Evolutionary conservation across 495 filamentous ascomycete genomes (phyloP), one percentile per base, ranked within the genome.

Genomic region (Penicillium coffeae): DNA sequence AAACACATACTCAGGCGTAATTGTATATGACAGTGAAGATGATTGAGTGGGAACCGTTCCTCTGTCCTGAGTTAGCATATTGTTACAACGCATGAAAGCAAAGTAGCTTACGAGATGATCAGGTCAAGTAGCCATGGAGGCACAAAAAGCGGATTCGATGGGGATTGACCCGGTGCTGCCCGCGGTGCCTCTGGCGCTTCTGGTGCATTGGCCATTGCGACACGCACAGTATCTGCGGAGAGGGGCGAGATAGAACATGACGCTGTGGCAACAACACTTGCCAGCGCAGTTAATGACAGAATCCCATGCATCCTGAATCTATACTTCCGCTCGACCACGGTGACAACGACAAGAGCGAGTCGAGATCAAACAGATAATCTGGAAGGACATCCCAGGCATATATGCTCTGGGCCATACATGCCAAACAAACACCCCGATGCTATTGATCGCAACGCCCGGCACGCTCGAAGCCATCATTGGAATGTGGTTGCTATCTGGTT

Each of bases 261-360:
- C 9, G 38, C 49, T 9, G 57, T 32, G 19, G 40, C 13, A 13
- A 44, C 18, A 33, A 52, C 19, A 37, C 46, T 54, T 50, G 44
- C 47, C 18, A 63, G 8, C 10, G 48, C 51, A 49, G 35, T 25
- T 8, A 49, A 40, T 39, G 42, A 55, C 14, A 52, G 19, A 12
- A 42, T 19, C 8, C 54, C 30, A 43, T 49, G 32, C 60, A 63
- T 63, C 48, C 39, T 60, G 19, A 36, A 43, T 45, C 46, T 38
- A 35, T 21, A 34, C 13, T 30, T 30, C 25, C 25, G 10, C 25
- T n/a, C n/a, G 10, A 5, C 25, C 25, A 30, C 25, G 15, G 10
- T 2, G 34, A 38, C 2, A 10, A 21, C 19, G 34, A 21, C 12
- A 21, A 0, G 21, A 47, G 32, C 39, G 35, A 48, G 37, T 43